Percentiles rank a stretch among this genome's conserved stretches.
phyloP scores from a whole-genome alignment of 805 yeast genomes.

The Priceomyces fermenticarens region DNA sequence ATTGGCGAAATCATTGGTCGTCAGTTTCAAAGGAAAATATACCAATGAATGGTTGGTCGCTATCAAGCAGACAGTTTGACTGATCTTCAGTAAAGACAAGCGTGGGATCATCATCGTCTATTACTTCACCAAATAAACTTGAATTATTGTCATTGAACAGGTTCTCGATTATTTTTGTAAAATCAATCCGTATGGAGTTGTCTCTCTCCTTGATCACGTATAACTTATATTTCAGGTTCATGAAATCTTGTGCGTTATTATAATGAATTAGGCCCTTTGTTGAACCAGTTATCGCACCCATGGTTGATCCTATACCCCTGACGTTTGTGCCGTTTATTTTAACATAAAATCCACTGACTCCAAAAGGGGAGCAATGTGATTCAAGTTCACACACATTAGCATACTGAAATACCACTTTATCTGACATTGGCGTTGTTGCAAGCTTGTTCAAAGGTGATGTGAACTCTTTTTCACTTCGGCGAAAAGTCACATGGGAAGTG shows the following conservation, averaged over 20 bases:
- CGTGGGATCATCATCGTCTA: conserved; percentile 39
- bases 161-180: conserved; percentile 38
- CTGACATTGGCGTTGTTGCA: conserved; percentile 2
- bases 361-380: conserved; percentile 56
- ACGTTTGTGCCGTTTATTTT: conserved; percentile 47
- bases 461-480: too few relatives aligned
- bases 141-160: background rate
- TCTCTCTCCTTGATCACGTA: conserved; percentile 48
- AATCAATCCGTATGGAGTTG: conserved; percentile 47
- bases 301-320: conserved; percentile 54
- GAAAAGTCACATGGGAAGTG: too few relatives aligned
- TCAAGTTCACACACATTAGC: conserved; percentile 52
- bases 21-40: conserved; percentile 51
- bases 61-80: conserved; percentile 52
- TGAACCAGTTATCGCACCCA: conserved; percentile 54
- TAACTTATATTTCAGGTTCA: conserved; percentile 46
- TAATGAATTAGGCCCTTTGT: conserved; percentile 49
- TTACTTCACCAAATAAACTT: conserved; percentile 1
- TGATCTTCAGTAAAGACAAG: conserved; percentile 49
- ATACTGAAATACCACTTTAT: conserved; percentile 33
- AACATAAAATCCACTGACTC: conserved; percentile 49
- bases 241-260: conserved; percentile 45
- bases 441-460: too few relatives aligned
- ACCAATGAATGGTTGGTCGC: conserved; percentile 53
- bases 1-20: conserved; percentile 14